Conservation (phyloP, 192 early-diverging fungal species). For the Coemansia sp. region DNA sequence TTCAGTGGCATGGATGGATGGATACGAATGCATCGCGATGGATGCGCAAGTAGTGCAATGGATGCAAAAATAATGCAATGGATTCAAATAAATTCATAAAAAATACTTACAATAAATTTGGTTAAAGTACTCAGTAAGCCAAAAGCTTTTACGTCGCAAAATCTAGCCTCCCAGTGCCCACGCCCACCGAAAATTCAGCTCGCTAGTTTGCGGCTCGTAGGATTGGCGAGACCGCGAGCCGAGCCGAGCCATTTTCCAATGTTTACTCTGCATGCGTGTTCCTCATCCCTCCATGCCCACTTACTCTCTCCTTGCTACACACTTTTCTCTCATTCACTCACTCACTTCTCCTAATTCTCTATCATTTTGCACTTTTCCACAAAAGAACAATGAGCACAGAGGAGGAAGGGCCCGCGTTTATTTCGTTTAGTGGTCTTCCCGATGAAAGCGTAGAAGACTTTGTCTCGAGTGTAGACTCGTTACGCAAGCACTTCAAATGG, state of each 20-base stretch:
- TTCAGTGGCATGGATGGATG: neutral
- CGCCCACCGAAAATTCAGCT: neutral
- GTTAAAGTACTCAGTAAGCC: neutral
- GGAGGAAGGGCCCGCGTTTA: constrained; percentile 54
- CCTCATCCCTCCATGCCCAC: neutral
- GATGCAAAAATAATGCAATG: neutral
- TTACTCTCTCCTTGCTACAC: neutral
- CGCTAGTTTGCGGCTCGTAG: neutral
- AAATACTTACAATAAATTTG: constrained; percentile 12
- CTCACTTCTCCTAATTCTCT: neutral
- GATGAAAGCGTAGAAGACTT: constrained; percentile 49
- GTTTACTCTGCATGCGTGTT: neutral
- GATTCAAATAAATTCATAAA: neutral
- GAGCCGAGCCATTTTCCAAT: neutral
- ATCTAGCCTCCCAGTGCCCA: neutral
- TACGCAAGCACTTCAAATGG: constrained; percentile 57
- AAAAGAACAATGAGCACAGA: constrained; percentile 29
- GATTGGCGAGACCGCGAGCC: constrained; percentile 2
- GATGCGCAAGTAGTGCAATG: neutral
- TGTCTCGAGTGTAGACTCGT: constrained; percentile 45
- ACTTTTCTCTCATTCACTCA: neutral
- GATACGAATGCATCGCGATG: constrained; percentile 3
- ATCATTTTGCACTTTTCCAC: neutral
- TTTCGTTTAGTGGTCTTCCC: constrained; percentile 49
- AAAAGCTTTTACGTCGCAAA: neutral